phyloP scores from a whole-genome alignment of 1,284 basidiomycete genomes.

The Sporisorium reilianum region DNA sequence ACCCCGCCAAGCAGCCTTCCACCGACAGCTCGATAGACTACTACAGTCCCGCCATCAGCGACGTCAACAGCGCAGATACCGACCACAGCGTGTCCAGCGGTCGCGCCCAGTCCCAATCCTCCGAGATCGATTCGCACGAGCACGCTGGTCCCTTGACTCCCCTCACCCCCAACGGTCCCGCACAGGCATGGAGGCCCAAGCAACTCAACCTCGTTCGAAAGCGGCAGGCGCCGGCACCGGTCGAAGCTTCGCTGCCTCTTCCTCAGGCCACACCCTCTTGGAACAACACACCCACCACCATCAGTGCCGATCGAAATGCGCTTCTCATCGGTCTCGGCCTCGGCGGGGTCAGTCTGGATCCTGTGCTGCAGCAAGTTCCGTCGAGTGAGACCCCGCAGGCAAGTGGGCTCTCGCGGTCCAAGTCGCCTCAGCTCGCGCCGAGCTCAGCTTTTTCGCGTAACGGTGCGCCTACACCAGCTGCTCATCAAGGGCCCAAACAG shows the following conservation, averaged over 20 bases:
- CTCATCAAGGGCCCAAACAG: conserved; percentile 33
- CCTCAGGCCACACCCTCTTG: conserved; percentile 21
- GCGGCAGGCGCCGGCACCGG: conserved; percentile 14
- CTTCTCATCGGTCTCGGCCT: conserved; percentile 41
- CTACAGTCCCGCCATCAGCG: conserved; percentile 48
- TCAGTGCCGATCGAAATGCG: conserved; percentile 25
- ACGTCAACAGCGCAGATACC: conserved; percentile 47
- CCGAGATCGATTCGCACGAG: conserved; percentile 36
- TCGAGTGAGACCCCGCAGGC: conserved; percentile 1
- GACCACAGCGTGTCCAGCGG: conserved; percentile 43
- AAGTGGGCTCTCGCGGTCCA: conserved; percentile 10
- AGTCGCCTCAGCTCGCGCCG: conserved; percentile 17
- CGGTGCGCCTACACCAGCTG: neutral
- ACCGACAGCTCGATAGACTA: conserved; percentile 43
- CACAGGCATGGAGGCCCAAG: conserved; percentile 48
- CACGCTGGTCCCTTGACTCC: conserved; percentile 39
- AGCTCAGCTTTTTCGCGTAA: conserved; percentile 7
- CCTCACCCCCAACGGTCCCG: conserved; percentile 30
- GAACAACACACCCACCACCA: conserved; percentile 15
- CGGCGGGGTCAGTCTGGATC: conserved; percentile 17
- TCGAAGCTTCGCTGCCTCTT: conserved; percentile 24
- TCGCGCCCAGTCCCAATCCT: conserved; percentile 38
- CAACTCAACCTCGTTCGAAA: conserved; percentile 49
- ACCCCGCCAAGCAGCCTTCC: conserved; percentile 28
- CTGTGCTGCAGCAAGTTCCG: conserved; percentile 3